Percentiles rank a stretch among this genome's conserved stretches.
Conservation (phyloP, 2,329 filamentous ascomycete species). For the Chrysoporthe puriensis region DNA sequence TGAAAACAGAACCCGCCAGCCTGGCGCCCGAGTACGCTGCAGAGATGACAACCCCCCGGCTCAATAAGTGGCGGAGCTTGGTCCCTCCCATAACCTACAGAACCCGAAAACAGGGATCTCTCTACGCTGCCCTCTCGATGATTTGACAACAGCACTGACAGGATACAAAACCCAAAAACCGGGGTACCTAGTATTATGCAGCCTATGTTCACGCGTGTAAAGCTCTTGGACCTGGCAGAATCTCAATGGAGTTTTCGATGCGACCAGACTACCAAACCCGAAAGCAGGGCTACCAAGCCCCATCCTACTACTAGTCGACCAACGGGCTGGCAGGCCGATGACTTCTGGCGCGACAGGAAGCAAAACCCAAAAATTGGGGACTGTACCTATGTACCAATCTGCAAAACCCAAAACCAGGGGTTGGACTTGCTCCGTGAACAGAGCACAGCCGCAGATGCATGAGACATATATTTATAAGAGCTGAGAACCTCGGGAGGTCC, state of each 20-base stretch:
- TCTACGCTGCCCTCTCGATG: too few relatives aligned
- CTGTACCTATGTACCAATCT: not conserved
- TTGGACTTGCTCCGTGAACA: not conserved
- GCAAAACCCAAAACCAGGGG: constrained; percentile 13
- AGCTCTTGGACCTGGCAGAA: too few relatives aligned
- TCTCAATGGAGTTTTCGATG: not conserved
- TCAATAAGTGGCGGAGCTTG: too few relatives aligned
- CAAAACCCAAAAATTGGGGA: constrained; percentile 1
- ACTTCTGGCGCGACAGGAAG: not conserved
- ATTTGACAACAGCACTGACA: too few relatives aligned
- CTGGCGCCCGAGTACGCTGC: too few relatives aligned
- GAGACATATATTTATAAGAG: not conserved
- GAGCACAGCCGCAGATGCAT: too few relatives aligned
- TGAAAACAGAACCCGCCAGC: too few relatives aligned
- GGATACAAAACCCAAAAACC: too few relatives aligned
- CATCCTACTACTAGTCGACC: not conserved
- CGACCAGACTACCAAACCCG: not conserved
- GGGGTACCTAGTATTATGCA: not conserved
- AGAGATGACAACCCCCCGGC: too few relatives aligned
- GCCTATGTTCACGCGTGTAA: not conserved
- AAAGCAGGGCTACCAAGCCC: not conserved
- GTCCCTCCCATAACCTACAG: too few relatives aligned
- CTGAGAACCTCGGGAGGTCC: not conserved
- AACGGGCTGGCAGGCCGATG: too few relatives aligned
- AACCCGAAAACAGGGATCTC: too few relatives aligned